Percentiles rank a stretch among this genome's conserved stretches.
These are phyloP conservation scores for Dichotomocladium elegans DNA, from an alignment of 371 early-diverging fungal genomes.

Conservation along the genomic window DNA sequence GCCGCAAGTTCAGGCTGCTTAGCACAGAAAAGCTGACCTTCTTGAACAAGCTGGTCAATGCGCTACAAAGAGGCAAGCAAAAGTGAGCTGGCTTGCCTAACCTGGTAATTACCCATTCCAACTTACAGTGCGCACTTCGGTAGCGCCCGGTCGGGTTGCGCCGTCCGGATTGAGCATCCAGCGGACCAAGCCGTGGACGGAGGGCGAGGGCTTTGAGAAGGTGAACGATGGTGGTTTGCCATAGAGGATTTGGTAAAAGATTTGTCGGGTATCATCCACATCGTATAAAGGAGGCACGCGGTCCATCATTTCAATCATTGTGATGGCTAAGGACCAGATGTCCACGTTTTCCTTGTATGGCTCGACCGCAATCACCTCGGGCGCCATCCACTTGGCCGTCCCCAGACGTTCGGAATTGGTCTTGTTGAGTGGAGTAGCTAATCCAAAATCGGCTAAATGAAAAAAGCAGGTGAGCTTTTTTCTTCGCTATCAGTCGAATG, in stretches of 20 bases:
- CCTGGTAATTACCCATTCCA: not conserved
- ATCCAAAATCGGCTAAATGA: constrained; percentile 43
- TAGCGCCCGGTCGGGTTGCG: constrained; percentile 32
- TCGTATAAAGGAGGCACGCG: constrained; percentile 51
- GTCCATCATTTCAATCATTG: constrained; percentile 54
- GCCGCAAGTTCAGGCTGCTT: constrained; percentile 33
- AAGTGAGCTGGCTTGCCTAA: not conserved
- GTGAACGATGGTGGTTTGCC: constrained; percentile 43
- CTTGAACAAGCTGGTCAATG: constrained; percentile 22
- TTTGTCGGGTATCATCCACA: constrained; percentile 35
- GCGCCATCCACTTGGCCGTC: constrained; percentile 55
- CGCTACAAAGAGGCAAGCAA: constrained; percentile 12
- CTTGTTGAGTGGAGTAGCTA: constrained; percentile 37
- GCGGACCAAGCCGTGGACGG: constrained; percentile 25
- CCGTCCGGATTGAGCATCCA: constrained; percentile 44
- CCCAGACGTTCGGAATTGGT: constrained; percentile 33
- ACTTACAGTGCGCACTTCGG: constrained; percentile 33
- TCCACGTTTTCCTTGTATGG: constrained; percentile 47
- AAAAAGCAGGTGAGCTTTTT: not conserved
- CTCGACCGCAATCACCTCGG: constrained; percentile 40
- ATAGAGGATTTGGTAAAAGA: constrained; percentile 42
- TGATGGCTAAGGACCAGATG: constrained; percentile 48
- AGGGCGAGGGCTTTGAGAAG: constrained; percentile 34
- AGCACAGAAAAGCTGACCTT: constrained; percentile 30
- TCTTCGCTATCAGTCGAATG: not conserved